Base-by-base conservation (phyloP, 2,329 filamentous ascomycete genomes). In the Hymenoscyphus albidus region DNA sequence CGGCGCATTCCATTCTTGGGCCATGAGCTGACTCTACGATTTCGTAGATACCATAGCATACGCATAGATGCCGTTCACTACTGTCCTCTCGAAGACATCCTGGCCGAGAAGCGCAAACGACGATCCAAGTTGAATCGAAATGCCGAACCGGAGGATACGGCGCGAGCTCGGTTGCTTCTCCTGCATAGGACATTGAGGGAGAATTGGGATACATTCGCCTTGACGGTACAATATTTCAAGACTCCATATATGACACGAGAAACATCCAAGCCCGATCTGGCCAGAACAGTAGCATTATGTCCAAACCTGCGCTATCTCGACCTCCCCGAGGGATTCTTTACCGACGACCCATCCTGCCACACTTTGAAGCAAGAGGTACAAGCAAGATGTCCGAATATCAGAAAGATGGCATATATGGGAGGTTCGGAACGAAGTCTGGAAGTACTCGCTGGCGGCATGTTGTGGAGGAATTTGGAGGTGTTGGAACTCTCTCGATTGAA, bases 1-100 rank as follows among this genome's bases (percentile, higher is more conserved):
- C 40, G 56, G 54, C n/a, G 54, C 27, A 57, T 32, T 16, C 54
- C 27, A 57, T 38, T 57, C 5, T 4, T 14, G 16, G 27, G 54
- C 10, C 22, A 35, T 2, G 42, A 60, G 44, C 57, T 67, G 35
- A 63, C 40, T 7, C 58, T n/a, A 55, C 38, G 1, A 18, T 13
- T 44, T 39, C 65, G 57, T 63, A 96, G 92, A 70, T 96, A 96
- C 76, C 88, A 89, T 73, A 93, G 92, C 80, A 88, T 98, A 70
- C 91, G 93, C 65, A 95, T 98, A 76, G 94, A 98, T 76, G 86
- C 91, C 18, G 93, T 97, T 39, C 94, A 98, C 78, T 97, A 97
- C 79, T 98, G 94, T 80, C 87, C 90, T 69, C 89, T 91, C 72
- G 94, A 98, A 77, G 88, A 91, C 65, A 81, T 90, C 71, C 85